Evolutionary conservation across 345 rosid species (phyloP), one percentile per base, ranked within the genome.

Genomic region (Lenwebbia sp.): DNA sequence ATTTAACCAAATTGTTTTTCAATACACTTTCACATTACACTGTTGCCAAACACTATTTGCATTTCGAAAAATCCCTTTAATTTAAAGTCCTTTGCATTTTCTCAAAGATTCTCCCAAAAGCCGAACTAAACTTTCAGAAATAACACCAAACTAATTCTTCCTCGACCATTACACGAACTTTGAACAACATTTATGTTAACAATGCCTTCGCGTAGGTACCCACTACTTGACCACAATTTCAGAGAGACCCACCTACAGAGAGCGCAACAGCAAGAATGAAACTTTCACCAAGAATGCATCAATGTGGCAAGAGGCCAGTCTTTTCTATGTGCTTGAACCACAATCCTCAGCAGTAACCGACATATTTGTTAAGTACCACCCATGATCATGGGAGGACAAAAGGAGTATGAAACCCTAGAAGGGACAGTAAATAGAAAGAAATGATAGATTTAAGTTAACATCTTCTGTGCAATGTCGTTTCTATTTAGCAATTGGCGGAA

Each of bases 1-100:
- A 33, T 65, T 65, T 65, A 19, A 17, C 2, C 10, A 0, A 62
- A 65, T 40, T 65, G 17, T 4, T 30, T 28, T 30, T 4, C 22
- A 15, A 0, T 7, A 4, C 3, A 37, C 3, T 37, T 33, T 19
- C 17, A 1, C 44, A 65, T 33, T 19, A 0, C 5, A 65, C 0
- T 49, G 0, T 7, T 62, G 21, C 10, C 2, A 2, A 62, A 30
- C 5, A 4, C 1, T 70, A 33, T 2, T 37, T 0, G 60, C n/a
- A 55, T 56, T 25, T 56, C n/a, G 2, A 25, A 23, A 23, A 8
- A 55, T 22, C 8, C 9, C 23, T 19, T 6, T 54, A 54, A 21
- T 1, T 7, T 58, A 5, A 58, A 58, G 6, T 58, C 37, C 8
- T 58, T 58, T n/a, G 37, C 74, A 60, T 60, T 28, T 50, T 50